Conservation (phyloP, 2,329 filamentous ascomycete genomes). For the Cercospora janseana region DNA sequence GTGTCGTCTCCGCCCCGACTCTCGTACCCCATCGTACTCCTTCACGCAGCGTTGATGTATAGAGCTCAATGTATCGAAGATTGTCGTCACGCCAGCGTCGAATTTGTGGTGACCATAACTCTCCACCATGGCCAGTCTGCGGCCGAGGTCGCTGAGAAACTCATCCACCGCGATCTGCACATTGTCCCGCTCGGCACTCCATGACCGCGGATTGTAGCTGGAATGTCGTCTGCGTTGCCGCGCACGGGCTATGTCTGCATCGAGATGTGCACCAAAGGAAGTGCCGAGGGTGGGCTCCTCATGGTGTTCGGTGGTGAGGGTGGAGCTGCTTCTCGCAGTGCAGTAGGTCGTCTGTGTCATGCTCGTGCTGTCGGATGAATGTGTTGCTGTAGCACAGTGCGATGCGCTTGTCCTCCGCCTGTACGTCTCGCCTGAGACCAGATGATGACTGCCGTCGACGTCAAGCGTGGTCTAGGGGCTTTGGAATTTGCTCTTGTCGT, state of each 20-base stretch:
- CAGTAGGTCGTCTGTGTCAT: slow-evolving; percentile 24
- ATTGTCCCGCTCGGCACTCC: slow-evolving; percentile 49
- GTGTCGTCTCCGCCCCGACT: slow-evolving; percentile 77
- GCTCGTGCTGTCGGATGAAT: slow-evolving; percentile 3
- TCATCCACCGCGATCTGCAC: slow-evolving; percentile 60
- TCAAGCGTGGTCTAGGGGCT: slow-evolving; percentile 1
- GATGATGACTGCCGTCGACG: not conserved
- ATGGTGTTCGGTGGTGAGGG: slow-evolving; percentile 26
- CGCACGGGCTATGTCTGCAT: slow-evolving; percentile 39
- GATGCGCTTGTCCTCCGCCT: not conserved
- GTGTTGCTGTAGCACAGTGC: slow-evolving; percentile 3
- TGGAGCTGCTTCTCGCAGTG: slow-evolving; percentile 13
- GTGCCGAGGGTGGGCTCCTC: slow-evolving; percentile 47
- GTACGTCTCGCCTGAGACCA: not conserved
- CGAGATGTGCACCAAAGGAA: slow-evolving; percentile 36
- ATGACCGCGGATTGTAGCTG: slow-evolving; percentile 46
- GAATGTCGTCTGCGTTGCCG: slow-evolving; percentile 47
- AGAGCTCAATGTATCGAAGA: slow-evolving; percentile 80
- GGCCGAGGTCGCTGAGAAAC: slow-evolving; percentile 81
- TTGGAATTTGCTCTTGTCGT: slow-evolving; percentile 1
- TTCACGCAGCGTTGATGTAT: slow-evolving; percentile 86
- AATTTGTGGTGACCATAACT: slow-evolving; percentile 79
- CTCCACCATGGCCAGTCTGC: slow-evolving; percentile 83
- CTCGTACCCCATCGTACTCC: slow-evolving; percentile 85
- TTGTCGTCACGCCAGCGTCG: slow-evolving; percentile 78